A percentile compares a stretch with the other conserved stretches of the same genome.
Evolutionary conservation across 768 basidiomycete species (phyloP).

Genomic region (Mycena alexandri): DNA sequence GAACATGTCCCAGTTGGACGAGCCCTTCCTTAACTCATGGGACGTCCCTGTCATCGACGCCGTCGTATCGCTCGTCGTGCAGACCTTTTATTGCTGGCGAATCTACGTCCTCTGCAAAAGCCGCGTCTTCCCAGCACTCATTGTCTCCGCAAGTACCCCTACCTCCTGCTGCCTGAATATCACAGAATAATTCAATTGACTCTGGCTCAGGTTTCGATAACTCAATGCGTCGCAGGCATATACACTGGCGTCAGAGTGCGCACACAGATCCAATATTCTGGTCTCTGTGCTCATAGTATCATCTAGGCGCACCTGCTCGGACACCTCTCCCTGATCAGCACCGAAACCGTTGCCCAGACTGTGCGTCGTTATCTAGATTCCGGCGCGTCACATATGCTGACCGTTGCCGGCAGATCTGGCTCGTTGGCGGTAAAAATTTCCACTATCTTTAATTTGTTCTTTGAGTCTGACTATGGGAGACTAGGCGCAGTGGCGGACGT

Average conservation of each 20-base stretch:
- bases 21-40: constrained; percentile 34
- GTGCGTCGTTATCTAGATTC: neutral
- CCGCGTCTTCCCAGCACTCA: constrained; percentile 17
- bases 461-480: too few species aligned
- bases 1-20: constrained; percentile 27
- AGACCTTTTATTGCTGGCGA: constrained; percentile 39
- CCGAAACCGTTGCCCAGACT: constrained; percentile 26
- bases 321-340: constrained; percentile 25
- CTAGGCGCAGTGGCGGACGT: constrained; percentile 27
- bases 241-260: constrained; percentile 24
- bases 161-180: neutral
- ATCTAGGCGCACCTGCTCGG: constrained; percentile 28
- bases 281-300: neutral
- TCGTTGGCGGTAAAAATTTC: constrained; percentile 15
- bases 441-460: too few species aligned
- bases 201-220: constrained; percentile 18
- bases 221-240: constrained; percentile 26
- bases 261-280: too few species aligned
- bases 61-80: constrained; percentile 38
- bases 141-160: constrained; percentile 12
- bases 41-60: constrained; percentile 39
- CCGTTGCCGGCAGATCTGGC: constrained; percentile 22
- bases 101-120: constrained; percentile 29
- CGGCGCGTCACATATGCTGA: neutral
- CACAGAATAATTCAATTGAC: neutral